Percentiles rank a stretch among this genome's conserved stretches.
These are phyloP conservation scores for Emydomyces testavorans DNA, from an alignment of 2,329 filamentous ascomycete species.

Conservation along the genomic window DNA sequence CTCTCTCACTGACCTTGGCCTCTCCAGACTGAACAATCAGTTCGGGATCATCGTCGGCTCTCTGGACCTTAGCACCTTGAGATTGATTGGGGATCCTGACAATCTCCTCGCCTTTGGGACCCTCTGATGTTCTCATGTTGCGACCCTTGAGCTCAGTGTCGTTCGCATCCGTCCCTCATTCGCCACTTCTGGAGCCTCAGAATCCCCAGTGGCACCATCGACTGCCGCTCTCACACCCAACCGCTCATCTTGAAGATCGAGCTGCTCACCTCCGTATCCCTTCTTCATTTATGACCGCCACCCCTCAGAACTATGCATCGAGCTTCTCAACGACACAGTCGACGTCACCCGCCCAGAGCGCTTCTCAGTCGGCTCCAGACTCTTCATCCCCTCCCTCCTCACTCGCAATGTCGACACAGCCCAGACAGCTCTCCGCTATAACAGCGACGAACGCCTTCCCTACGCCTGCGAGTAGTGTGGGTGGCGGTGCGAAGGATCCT, in stretches of 20 bases:
- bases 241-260: conserved; percentile 18
- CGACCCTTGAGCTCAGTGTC: conserved; percentile 6
- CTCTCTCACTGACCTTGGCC: not conserved
- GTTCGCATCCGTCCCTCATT: conserved; percentile 11
- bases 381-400: conserved; percentile 35
- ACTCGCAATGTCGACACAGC: conserved; percentile 34
- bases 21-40: not conserved
- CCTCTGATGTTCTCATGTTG: conserved; percentile 8
- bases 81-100: conserved; percentile 2
- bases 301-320: conserved; percentile 39
- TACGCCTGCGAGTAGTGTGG: conserved; percentile 37
- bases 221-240: conserved; percentile 4
- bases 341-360: conserved; percentile 36
- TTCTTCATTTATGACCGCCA: conserved; percentile 42
- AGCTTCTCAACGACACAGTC: conserved; percentile 34
- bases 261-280: conserved; percentile 23
- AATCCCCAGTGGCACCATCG: conserved; percentile 8
- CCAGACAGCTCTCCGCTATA: conserved; percentile 32
- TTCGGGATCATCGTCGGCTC: conserved; percentile 12
- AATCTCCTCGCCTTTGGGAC: not conserved
- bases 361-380: conserved; percentile 30
- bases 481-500: conserved; percentile 27
- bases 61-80: not conserved
- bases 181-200: conserved; percentile 12
- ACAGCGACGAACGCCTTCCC: conserved; percentile 35